Conservation (phyloP, 495 filamentous ascomycete genomes). For the Penicillium turbatum region DNA sequence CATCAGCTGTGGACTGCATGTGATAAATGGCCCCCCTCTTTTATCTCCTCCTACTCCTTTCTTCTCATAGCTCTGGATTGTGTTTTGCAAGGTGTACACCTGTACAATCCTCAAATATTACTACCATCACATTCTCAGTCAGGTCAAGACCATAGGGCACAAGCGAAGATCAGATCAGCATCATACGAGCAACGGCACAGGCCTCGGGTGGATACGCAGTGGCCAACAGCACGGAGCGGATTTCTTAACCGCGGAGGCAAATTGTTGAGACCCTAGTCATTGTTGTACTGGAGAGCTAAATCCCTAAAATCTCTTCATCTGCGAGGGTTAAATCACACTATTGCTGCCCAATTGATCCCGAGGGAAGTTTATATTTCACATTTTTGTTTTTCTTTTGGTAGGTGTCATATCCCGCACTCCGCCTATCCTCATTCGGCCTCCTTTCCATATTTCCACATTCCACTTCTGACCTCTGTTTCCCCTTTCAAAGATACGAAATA, state of each 20-base stretch:
- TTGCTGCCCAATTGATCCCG: conserved; percentile 3
- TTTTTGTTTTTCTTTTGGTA: conserved; percentile 3
- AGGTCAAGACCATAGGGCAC: background rate
- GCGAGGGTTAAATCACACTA: too few relatives aligned
- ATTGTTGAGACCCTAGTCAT: conserved; percentile 4
- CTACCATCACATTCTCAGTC: background rate
- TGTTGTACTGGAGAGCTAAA: background rate
- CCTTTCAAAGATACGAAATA: background rate
- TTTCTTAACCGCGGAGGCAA: conserved; percentile 12
- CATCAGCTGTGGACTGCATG: background rate
- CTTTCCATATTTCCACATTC: background rate
- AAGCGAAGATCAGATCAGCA: background rate
- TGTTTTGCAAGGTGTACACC: background rate
- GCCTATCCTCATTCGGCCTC: background rate
- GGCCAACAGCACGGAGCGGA: conserved; percentile 11
- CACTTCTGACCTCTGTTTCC: background rate
- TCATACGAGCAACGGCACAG: background rate
- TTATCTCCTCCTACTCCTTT: background rate
- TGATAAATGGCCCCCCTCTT: background rate
- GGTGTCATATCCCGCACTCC: conserved; percentile 1
- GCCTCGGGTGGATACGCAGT: background rate
- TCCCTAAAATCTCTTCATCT: background rate
- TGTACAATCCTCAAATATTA: background rate
- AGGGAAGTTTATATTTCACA: background rate
- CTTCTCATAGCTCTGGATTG: background rate